These are phyloP conservation scores for Plectosphaerella sp. DNA, from an alignment of 2,329 filamentous ascomycete species.

Conservation along the genomic window DNA sequence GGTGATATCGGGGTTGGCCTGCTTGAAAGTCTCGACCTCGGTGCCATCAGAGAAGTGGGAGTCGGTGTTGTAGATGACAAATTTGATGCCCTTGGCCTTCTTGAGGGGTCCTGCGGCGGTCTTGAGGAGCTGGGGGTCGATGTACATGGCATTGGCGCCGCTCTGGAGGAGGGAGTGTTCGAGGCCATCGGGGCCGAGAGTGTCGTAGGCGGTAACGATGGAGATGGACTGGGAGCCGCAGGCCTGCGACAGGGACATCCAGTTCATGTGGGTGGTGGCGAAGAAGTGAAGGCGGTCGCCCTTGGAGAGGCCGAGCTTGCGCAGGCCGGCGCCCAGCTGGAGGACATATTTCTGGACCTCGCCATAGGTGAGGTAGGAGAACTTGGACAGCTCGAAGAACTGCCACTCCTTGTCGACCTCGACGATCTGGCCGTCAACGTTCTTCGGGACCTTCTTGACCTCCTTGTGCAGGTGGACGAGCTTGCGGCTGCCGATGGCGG, in stretches of 20 bases:
- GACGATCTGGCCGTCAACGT: conserved; percentile 72
- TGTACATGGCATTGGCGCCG: conserved; percentile 75
- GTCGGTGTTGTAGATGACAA: conserved; percentile 59
- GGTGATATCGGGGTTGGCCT: conserved; percentile 48
- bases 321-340: conserved; percentile 67
- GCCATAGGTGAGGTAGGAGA: conserved; percentile 71
- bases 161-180: conserved; percentile 84
- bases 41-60: conserved; percentile 45
- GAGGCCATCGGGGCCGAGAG: conserved; percentile 78
- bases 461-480: conserved; percentile 76
- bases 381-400: conserved; percentile 79
- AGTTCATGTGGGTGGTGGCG: conserved; percentile 74
- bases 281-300: conserved; percentile 74
- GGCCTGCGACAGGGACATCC: conserved; percentile 76
- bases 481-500: conserved; percentile 66
- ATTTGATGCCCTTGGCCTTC: conserved; percentile 50
- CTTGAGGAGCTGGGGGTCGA: conserved; percentile 73
- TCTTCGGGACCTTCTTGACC: conserved; percentile 85
- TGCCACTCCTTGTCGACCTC: conserved; percentile 90
- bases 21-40: conserved; percentile 52
- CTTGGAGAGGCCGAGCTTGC: conserved; percentile 66
- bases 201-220: conserved; percentile 94
- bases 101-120: conserved; percentile 53
- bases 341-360: conserved; percentile 71
- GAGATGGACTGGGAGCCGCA: conserved; percentile 81